Evolutionary conservation across 2,329 filamentous ascomycete genomes (phyloP), one percentile per base, ranked within the genome.

Genomic region (Myriosclerotinia curreyana): DNA sequence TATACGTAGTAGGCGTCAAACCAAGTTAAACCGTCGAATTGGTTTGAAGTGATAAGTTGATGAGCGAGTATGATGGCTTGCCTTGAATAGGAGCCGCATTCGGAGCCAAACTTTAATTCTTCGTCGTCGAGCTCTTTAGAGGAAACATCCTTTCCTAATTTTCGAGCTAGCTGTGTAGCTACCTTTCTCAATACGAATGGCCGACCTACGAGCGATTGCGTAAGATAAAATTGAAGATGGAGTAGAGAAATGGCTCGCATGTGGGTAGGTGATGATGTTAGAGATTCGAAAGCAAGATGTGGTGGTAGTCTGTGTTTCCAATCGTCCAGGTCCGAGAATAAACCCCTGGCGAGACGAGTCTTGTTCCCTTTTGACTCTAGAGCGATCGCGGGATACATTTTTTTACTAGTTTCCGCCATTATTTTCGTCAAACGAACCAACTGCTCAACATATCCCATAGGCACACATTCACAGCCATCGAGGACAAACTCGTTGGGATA

Each of bases 1-100:
- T 73, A 74, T 50, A 74, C 66, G 46, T 71, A 74, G 60, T 73
- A 74, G 15, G 66, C 68, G 60, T 74, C 72, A 5, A 73, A 22
- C 71, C 72, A 74, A 2, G 70, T 68, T 8, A 70, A 63, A 9
- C 72, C 72, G 42, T 74, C 71, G 36, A 74, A 72, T 49, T 68
- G 67, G 0, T 66, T 67, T 2, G 42, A 69, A 8, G 64, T 53
- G 15, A 72, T 58, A 2, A 74, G 67, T 56, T 73, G 64, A 38
- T 71, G 67, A 12, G 71, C 59, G 6, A 73, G 66, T 4, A 67
- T 48, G 4, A 69, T 64, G 8, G 66, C 64, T 55, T 73, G 68
- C 15, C 64, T 64, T 9, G 71, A 72, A 54, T 65, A 72, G 0
- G 64, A 68, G 12, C 71, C 69, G 51, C 72, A 73, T 11, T 69